These are phyloP conservation scores for Penicillium bialowiezense DNA, from an alignment of 495 filamentous ascomycete genomes.

Conservation along the genomic window DNA sequence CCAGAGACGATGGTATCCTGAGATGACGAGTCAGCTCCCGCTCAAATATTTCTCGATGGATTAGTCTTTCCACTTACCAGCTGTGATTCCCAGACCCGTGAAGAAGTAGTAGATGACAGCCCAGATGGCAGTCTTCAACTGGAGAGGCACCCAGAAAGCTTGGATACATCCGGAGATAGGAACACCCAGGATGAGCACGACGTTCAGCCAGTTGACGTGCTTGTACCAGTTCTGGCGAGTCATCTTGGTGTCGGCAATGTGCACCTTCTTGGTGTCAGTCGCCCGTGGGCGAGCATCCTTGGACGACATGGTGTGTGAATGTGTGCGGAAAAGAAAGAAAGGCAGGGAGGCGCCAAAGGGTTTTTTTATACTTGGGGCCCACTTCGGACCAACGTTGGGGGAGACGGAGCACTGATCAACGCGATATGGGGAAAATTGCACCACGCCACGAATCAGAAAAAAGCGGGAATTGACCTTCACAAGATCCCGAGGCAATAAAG, in stretches of 20 bases:
- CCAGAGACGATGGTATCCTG: constrained; percentile 89
- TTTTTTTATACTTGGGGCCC: constrained; percentile 28
- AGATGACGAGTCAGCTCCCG: constrained; percentile 16
- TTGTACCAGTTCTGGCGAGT: constrained; percentile 90
- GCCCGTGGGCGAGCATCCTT: constrained; percentile 39
- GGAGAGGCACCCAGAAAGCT: constrained; percentile 78
- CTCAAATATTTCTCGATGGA: background rate
- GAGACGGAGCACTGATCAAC: constrained; percentile 20
- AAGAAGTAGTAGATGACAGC: constrained; percentile 87
- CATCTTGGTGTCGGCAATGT: constrained; percentile 63
- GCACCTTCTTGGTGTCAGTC: constrained; percentile 51
- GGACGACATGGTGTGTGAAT: constrained; percentile 35
- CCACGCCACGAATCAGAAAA: constrained; percentile 11
- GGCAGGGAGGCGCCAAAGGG: constrained; percentile 7
- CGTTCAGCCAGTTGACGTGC: constrained; percentile 95
- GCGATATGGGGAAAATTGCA: constrained; percentile 22
- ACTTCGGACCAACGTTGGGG: constrained; percentile 32
- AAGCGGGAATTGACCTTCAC: constrained; percentile 19
- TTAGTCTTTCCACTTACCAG: constrained; percentile 67
- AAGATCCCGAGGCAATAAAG: constrained; percentile 34
- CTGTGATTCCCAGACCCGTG: constrained; percentile 86
- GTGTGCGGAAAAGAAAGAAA: constrained; percentile 5
- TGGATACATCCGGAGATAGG: constrained; percentile 73
- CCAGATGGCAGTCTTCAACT: constrained; percentile 74
- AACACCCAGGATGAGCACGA: constrained; percentile 80